These are phyloP conservation scores for Cucurbita maxima DNA, from an alignment of 306 rosid species.

Conservation along the genomic window DNA sequence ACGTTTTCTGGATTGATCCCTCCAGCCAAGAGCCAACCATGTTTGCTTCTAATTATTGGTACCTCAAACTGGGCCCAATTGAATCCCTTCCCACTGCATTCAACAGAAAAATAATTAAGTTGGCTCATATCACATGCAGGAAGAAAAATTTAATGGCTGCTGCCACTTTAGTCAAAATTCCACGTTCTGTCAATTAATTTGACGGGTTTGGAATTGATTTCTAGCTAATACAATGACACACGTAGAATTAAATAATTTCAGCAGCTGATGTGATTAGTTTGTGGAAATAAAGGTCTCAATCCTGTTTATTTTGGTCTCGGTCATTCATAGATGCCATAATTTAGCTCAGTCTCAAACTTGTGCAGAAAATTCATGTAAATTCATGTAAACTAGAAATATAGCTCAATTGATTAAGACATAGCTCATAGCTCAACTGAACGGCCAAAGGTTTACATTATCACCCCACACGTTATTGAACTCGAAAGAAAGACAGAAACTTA, in stretches of 20 bases:
- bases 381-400: neutral
- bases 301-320: neutral
- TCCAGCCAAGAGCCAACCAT: constrained; percentile 97
- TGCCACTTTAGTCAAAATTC: neutral
- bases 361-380: neutral
- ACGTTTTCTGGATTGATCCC: constrained; percentile 65
- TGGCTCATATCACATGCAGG: neutral
- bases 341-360: neutral
- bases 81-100: constrained; percentile 63
- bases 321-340: neutral
- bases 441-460: neutral
- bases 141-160: neutral
- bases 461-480: neutral
- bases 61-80: constrained; percentile 58
- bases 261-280: neutral
- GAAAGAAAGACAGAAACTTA: neutral
- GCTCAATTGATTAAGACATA: neutral
- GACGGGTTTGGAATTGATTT: neutral
- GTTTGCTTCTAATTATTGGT: constrained; percentile 54
- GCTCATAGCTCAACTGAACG: too few species aligned
- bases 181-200: neutral
- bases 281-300: neutral
- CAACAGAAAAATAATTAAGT: neutral
- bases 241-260: neutral
- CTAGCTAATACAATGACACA: neutral